A percentile compares a stretch with the other conserved stretches of the same genome.
phyloP scores from a whole-genome alignment of 306 rosid genomes.

The Luffa acutangula region DNA sequence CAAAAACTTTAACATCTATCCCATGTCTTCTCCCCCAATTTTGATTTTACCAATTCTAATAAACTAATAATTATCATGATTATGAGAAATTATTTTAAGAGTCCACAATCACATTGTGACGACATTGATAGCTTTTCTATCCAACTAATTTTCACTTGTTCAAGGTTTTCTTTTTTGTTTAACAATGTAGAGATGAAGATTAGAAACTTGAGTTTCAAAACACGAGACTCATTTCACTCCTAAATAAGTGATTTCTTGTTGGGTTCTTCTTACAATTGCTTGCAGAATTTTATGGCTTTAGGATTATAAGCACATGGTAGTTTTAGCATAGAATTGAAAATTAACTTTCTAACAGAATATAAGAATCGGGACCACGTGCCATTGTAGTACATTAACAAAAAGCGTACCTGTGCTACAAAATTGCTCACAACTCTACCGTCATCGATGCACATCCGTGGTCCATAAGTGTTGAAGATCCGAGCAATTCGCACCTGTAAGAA shows the following conservation, averaged over 20 bases:
- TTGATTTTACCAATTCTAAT: background rate
- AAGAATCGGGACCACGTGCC: background rate
- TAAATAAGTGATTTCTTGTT: background rate
- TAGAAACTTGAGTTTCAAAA: too few species aligned
- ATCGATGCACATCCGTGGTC: constrained; percentile 87
- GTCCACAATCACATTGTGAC: too few species aligned
- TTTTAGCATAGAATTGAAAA: background rate
- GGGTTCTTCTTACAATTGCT: background rate
- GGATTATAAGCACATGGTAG: background rate
- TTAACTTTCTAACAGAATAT: background rate
- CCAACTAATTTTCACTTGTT: too few species aligned
- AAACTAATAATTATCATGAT: too few species aligned
- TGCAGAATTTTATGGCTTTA: background rate
- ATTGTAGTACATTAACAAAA: background rate
- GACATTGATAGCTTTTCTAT: too few species aligned
- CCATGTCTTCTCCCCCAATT: background rate
- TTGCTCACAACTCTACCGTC: constrained; percentile 93
- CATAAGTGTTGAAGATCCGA: constrained; percentile 82
- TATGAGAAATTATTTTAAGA: too few species aligned
- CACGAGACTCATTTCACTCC: too few species aligned
- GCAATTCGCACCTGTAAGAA: constrained; percentile 71
- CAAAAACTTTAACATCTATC: background rate
- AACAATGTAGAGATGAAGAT: too few species aligned
- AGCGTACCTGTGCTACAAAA: constrained; percentile 80
- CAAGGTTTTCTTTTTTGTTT: too few species aligned